phyloP scores from a whole-genome alignment of 805 yeast genomes.

The Wickerhamomyces queroliae region DNA sequence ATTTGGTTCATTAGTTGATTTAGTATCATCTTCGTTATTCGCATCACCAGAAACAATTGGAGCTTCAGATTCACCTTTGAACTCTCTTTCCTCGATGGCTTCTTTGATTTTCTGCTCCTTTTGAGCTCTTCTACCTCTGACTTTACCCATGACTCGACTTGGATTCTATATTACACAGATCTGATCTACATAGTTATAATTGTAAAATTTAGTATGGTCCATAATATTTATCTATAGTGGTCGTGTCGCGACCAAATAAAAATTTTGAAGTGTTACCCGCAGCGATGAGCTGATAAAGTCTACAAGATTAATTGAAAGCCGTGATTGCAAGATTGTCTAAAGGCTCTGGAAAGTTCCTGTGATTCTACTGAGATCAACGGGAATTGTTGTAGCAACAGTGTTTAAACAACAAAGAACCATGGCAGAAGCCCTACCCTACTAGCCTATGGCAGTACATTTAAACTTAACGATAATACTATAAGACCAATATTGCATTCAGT shows the following conservation, averaged over 20 bases:
- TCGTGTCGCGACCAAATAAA: too few relatives aligned
- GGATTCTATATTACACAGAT: background rate
- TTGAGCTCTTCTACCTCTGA: constrained; percentile 37
- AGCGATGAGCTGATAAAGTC: constrained; percentile 4
- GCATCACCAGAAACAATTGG: constrained; percentile 8
- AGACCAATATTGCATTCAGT: too few relatives aligned
- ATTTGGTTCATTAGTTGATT: constrained; percentile 21
- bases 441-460: too few relatives aligned
- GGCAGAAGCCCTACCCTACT: too few relatives aligned
- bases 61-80: constrained; percentile 1
- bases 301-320: too few relatives aligned
- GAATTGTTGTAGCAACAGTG: too few relatives aligned
- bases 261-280: constrained; percentile 4
- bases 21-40: constrained; percentile 7
- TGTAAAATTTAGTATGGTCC: background rate
- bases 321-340: too few relatives aligned
- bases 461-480: too few relatives aligned
- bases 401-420: too few relatives aligned
- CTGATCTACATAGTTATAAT: background rate
- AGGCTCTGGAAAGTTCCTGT: too few relatives aligned
- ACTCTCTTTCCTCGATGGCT: constrained; percentile 1
- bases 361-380: too few relatives aligned
- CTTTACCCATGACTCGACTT: constrained; percentile 22
- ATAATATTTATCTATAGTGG: too few relatives aligned
- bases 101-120: constrained; percentile 19